These are phyloP conservation scores for Pseudocercospora fijiensis DNA, from an alignment of 2,329 filamentous ascomycete genomes.

Conservation along the genomic window DNA sequence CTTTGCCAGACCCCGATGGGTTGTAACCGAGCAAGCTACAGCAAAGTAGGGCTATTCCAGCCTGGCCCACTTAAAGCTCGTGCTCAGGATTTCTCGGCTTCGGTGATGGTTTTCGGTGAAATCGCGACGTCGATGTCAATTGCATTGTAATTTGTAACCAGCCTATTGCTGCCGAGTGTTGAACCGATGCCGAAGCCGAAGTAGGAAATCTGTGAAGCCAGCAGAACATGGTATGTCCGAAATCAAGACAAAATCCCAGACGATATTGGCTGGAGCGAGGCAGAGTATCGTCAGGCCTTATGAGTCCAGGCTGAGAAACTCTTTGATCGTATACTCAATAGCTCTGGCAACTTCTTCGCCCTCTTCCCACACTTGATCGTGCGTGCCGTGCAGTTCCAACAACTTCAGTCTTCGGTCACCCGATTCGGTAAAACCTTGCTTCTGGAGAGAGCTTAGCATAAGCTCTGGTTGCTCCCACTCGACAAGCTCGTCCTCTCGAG, in stretches of 20 bases:
- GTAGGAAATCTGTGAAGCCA: neutral
- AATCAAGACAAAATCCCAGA: neutral
- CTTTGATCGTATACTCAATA: constrained; percentile 30
- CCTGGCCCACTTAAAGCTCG: neutral
- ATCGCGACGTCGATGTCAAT: neutral
- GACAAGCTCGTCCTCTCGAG: constrained; percentile 50
- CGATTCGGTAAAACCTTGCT: constrained; percentile 42
- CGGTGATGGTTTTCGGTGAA: neutral
- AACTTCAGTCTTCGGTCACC: constrained; percentile 40
- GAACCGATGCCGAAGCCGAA: neutral
- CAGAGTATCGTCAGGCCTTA: neutral
- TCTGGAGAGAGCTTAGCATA: constrained; percentile 54
- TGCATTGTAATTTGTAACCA: no score
- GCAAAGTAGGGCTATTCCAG: neutral
- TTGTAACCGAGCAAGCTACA: neutral
- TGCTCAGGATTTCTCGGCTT: neutral
- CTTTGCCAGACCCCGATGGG: neutral
- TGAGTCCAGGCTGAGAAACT: constrained; percentile 19
- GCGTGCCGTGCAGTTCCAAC: constrained; percentile 55
- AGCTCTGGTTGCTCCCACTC: constrained; percentile 58
- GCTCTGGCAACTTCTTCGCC: constrained; percentile 57
- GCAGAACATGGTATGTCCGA: neutral
- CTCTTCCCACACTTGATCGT: constrained; percentile 64
- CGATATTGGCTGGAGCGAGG: neutral
- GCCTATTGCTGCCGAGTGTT: neutral